phyloP scores from a whole-genome alignment of 2,329 filamentous ascomycete genomes.

The Fusarium chuoi region DNA sequence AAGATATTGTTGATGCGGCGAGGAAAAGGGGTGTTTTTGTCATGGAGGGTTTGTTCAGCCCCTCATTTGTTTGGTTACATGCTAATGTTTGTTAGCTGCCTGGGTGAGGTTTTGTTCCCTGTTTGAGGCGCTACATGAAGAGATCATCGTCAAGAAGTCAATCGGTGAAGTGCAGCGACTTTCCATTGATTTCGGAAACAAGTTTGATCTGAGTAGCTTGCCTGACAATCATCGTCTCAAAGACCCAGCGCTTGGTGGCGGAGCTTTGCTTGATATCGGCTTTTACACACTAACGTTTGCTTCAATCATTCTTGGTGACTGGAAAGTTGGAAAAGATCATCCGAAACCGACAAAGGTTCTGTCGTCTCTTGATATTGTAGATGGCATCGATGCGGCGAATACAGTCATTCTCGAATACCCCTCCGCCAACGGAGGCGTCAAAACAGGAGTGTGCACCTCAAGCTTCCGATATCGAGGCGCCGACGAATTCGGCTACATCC shows the following conservation, averaged over 20 bases:
- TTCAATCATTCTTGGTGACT: constrained; percentile 16
- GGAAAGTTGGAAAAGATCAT: constrained; percentile 20
- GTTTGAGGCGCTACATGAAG: constrained; percentile 12
- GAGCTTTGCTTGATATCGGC: constrained; percentile 14
- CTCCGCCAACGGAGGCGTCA: neutral
- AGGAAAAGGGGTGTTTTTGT: constrained; percentile 10
- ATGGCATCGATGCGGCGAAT: constrained; percentile 15
- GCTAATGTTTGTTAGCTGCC: constrained; percentile 1
- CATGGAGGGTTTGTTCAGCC: constrained; percentile 9
- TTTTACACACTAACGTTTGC: constrained; percentile 16
- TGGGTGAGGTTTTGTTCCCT: constrained; percentile 24
- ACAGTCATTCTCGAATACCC: constrained; percentile 2
- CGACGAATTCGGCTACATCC: constrained; percentile 5
- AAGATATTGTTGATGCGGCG: constrained; percentile 10
- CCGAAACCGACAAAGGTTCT: constrained; percentile 2
- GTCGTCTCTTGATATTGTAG: constrained; percentile 12
- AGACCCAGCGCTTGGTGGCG: constrained; percentile 19
- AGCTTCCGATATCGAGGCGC: constrained; percentile 18
- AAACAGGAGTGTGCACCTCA: constrained; percentile 16
- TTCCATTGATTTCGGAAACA: constrained; percentile 19
- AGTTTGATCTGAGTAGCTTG: neutral
- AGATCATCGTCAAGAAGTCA: constrained; percentile 19
- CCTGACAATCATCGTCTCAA: constrained; percentile 13
- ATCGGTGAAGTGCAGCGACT: constrained; percentile 20
- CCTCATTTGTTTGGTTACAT: fast-evolving